Evolutionary conservation across 805 yeast species (phyloP).

Genomic region (Lipomyces chichibuensis): DNA sequence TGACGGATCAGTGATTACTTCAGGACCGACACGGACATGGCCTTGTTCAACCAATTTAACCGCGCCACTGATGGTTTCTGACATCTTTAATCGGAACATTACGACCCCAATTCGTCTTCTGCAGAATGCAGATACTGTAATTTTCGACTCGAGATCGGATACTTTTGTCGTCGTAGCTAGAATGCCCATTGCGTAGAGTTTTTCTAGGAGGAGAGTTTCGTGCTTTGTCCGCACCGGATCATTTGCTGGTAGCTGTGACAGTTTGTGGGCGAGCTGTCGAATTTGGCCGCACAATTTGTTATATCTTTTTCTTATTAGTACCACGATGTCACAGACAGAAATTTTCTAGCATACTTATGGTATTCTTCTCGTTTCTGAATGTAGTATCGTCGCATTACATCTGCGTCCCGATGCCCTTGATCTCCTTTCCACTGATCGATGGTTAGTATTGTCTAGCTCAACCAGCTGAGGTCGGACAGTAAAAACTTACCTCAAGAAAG

Average conservation of each 20-base stretch:
- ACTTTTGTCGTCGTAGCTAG: slow-evolving; percentile 87
- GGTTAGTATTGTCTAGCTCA: background rate
- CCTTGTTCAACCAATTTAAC: slow-evolving; percentile 94
- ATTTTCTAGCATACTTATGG: slow-evolving; percentile 55
- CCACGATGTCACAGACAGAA: background rate
- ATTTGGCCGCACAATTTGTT: slow-evolving; percentile 91
- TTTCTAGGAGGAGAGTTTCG: slow-evolving; percentile 84
- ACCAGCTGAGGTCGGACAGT: background rate
- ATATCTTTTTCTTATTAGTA: slow-evolving; percentile 48
- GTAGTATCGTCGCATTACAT: slow-evolving; percentile 93
- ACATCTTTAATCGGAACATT: slow-evolving; percentile 93
- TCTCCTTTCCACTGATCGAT: slow-evolving; percentile 80
- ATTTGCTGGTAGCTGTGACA: slow-evolving; percentile 80
- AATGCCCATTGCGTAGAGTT: slow-evolving; percentile 85
- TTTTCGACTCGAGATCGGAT: slow-evolving; percentile 86
- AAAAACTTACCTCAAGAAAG: slow-evolving; percentile 63
- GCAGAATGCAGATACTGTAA: slow-evolving; percentile 90
- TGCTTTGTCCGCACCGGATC: slow-evolving; percentile 88
- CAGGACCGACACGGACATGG: slow-evolving; percentile 96
- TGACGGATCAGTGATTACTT: slow-evolving; percentile 93
- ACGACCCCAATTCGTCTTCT: slow-evolving; percentile 91
- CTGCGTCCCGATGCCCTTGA: slow-evolving; percentile 92
- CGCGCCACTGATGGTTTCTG: slow-evolving; percentile 85
- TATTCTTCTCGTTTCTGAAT: slow-evolving; percentile 94
- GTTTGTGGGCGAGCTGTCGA: slow-evolving; percentile 80